These are phyloP conservation scores for Tritrichomonas musculus DNA, from an alignment of 208 protist species.

Conservation along the genomic window DNA sequence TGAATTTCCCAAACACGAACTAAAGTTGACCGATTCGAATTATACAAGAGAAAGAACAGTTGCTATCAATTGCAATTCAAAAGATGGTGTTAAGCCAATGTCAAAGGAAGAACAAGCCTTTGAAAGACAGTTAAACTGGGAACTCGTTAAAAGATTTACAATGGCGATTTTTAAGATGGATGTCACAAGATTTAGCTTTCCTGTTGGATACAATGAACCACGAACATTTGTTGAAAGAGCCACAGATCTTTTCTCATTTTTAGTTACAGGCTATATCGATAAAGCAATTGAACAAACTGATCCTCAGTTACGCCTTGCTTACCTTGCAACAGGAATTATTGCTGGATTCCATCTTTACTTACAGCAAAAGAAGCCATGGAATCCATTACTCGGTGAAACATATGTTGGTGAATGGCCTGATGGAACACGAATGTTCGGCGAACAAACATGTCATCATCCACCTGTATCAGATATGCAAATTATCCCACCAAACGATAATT, in stretches of 20 bases:
- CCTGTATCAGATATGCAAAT: constrained; percentile 38
- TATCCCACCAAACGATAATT: background rate
- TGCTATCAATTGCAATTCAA: background rate
- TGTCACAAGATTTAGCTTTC: background rate
- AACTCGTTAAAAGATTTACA: background rate
- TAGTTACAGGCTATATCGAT: background rate
- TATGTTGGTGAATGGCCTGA: background rate
- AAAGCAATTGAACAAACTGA: background rate
- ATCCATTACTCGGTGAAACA: constrained; percentile 38
- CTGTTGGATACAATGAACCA: background rate
- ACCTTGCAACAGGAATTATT: background rate
- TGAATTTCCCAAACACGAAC: no score
- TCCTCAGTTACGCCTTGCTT: background rate
- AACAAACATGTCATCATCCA: constrained; percentile 43
- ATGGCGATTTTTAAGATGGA: no score
- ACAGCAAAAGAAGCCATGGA: no score
- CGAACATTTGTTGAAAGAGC: background rate
- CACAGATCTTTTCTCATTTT: background rate
- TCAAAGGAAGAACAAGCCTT: background rate
- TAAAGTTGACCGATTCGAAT: background rate
- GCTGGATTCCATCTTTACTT: no score
- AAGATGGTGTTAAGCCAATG: background rate
- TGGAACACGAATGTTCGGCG: constrained; percentile 31
- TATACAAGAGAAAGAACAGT: background rate
- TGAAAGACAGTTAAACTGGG: background rate